A percentile compares a stretch with the other conserved stretches of the same genome.
phyloP scores from a whole-genome alignment of 2,329 filamentous ascomycete species.

The Keithomyces neogunnii region DNA sequence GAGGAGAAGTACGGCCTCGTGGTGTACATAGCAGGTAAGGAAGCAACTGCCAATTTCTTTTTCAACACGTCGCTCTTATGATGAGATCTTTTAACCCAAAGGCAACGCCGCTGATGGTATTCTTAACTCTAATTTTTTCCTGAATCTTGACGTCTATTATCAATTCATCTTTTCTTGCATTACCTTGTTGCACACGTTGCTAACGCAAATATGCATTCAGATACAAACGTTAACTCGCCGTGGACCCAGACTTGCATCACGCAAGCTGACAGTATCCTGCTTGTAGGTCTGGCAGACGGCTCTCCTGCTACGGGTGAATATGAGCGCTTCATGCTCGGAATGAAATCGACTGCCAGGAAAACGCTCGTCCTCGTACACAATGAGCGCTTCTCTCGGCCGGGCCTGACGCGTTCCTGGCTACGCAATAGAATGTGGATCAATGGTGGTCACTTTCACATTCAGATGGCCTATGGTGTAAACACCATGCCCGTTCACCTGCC shows the following conservation, averaged over 20 bases:
- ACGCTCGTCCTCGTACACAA: conserved; percentile 83
- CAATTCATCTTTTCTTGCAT: neutral
- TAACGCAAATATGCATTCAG: conserved; percentile 33
- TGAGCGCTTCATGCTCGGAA: conserved; percentile 89
- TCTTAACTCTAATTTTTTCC: conserved; percentile 63
- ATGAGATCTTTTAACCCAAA: conserved; percentile 45
- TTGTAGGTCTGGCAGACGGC: conserved; percentile 84
- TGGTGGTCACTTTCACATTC: conserved; percentile 92
- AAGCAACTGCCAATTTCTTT: conserved; percentile 17
- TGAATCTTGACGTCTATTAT: conserved; percentile 28
- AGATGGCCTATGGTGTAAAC: conserved; percentile 80
- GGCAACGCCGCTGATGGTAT: conserved; percentile 47
- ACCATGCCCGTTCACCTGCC: conserved; percentile 63
- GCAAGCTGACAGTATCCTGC: conserved; percentile 90
- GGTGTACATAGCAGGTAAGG: conserved; percentile 73
- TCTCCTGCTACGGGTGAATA: conserved; percentile 92
- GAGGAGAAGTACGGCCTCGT: conserved; percentile 97
- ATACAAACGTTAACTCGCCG: conserved; percentile 92
- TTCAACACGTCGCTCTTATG: conserved; percentile 22
- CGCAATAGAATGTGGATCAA: conserved; percentile 96
- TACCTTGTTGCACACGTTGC: conserved; percentile 9
- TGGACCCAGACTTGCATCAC: conserved; percentile 98
- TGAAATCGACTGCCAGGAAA: conserved; percentile 94
- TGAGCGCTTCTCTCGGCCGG: conserved; percentile 78
- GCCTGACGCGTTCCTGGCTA: conserved; percentile 81